These are phyloP conservation scores for Escovopsis sp. DNA, from an alignment of 2,329 filamentous ascomycete species.

Conservation along the genomic window DNA sequence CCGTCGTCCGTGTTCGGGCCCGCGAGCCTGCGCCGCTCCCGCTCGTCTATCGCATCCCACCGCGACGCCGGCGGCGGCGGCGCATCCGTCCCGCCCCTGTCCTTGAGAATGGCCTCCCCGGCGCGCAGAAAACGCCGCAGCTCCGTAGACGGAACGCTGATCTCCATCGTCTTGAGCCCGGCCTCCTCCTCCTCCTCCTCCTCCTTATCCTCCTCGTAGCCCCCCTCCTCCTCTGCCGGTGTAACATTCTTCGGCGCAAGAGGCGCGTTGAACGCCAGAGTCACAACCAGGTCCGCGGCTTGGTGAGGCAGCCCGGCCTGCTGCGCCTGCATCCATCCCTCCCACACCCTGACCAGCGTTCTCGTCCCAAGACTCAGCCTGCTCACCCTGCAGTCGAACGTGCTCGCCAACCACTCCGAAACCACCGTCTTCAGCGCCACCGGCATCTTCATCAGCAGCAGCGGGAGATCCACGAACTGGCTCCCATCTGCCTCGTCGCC, in stretches of 20 bases:
- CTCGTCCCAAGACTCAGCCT: constrained; percentile 34
- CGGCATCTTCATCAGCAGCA: constrained; percentile 42
- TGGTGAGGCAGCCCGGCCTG: constrained; percentile 19
- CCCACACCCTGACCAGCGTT: constrained; percentile 35
- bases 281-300: constrained; percentile 32
- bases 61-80: constrained; percentile 4
- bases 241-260: constrained; percentile 5
- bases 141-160: constrained; percentile 35
- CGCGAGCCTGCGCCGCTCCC: constrained; percentile 30
- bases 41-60: constrained; percentile 18
- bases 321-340: constrained; percentile 30
- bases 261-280: constrained; percentile 34
- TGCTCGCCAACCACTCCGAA: constrained; percentile 34
- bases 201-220: constrained; percentile 7
- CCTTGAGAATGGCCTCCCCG: constrained; percentile 16
- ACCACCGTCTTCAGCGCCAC: constrained; percentile 33
- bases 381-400: constrained; percentile 42
- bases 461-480: constrained; percentile 33
- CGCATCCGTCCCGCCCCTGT: not conserved
- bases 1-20: constrained; percentile 35
- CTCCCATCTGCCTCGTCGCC: constrained; percentile 6
- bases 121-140: constrained; percentile 29
- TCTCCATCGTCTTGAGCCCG: constrained; percentile 31
- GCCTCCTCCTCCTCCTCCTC: constrained; percentile 9
- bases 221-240: too few relatives aligned